phyloP scores from a whole-genome alignment of 2,329 filamentous ascomycete species.

The Lachnellula arida region DNA sequence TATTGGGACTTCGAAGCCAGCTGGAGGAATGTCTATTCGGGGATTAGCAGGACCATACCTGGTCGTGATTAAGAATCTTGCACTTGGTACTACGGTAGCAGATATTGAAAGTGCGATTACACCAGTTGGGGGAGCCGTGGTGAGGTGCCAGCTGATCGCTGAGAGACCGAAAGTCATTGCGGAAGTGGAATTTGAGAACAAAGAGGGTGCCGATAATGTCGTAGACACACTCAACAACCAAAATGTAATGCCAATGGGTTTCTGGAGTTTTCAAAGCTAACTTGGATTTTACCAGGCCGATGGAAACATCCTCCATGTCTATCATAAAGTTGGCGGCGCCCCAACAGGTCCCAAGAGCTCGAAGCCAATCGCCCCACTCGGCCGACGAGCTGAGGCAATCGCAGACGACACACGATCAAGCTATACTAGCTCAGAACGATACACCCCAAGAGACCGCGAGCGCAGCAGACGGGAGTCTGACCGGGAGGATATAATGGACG shows the following conservation, averaged over 20 bases:
- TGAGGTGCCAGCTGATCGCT: conserved; percentile 63
- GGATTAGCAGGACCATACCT: conserved; percentile 69
- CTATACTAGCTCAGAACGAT: conserved; percentile 21
- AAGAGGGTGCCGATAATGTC: conserved; percentile 68
- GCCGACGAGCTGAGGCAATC: conserved; percentile 26
- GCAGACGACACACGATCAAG: conserved; percentile 18
- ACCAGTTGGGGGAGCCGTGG: conserved; percentile 65
- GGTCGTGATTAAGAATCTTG: conserved; percentile 77
- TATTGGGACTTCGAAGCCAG: conserved; percentile 32
- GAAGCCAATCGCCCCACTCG: conserved; percentile 20
- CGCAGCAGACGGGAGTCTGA: conserved; percentile 20
- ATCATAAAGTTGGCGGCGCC: conserved; percentile 51
- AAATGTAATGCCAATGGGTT: conserved; percentile 49
- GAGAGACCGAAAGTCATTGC: conserved; percentile 68
- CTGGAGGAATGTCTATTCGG: conserved; percentile 60
- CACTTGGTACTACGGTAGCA: conserved; percentile 72
- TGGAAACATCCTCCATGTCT: conserved; percentile 68
- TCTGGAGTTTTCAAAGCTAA: conserved; percentile 1
- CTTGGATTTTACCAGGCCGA: conserved; percentile 52
- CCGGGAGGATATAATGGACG: conserved; percentile 31
- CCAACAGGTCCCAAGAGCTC: conserved; percentile 12
- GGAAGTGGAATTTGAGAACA: conserved; percentile 70
- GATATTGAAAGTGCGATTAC: conserved; percentile 80
- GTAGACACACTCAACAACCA: conserved; percentile 75
- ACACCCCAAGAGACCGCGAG: conserved; percentile 21